These are phyloP conservation scores for Annulohypoxylon maeteangense DNA, from an alignment of 495 filamentous ascomycete species.

Conservation along the genomic window DNA sequence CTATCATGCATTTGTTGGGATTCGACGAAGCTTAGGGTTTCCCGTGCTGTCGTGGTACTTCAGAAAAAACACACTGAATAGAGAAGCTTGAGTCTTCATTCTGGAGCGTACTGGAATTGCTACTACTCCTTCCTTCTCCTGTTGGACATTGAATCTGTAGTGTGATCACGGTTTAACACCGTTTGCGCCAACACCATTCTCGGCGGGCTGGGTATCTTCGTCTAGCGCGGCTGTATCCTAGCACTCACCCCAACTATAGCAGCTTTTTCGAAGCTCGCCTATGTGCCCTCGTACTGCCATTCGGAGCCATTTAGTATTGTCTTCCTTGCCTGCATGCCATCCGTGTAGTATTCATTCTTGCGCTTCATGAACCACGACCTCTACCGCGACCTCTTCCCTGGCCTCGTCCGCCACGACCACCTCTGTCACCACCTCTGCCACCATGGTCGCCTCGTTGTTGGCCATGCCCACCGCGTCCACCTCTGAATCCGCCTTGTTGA, in stretches of 20 bases:
- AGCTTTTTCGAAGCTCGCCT: neutral
- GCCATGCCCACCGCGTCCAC: constrained; percentile 72
- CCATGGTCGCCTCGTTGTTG: constrained; percentile 71
- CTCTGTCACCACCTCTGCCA: constrained; percentile 63
- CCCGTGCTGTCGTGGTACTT: neutral
- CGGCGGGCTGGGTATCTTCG: constrained; percentile 37
- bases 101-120: neutral
- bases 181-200: constrained; percentile 17
- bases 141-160: neutral
- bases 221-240: constrained; percentile 18
- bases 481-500: constrained; percentile 67
- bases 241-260: constrained; percentile 3
- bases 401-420: constrained; percentile 62
- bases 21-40: neutral
- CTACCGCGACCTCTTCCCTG: constrained; percentile 66
- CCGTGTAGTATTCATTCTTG: neutral
- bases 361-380: constrained; percentile 53
- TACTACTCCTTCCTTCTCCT: neutral
- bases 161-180: constrained; percentile 2
- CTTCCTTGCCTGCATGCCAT: constrained; percentile 1
- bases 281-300: constrained; percentile 5
- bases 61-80: neutral
- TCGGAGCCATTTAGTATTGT: neutral
- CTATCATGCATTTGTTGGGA: neutral
- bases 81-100: neutral